Conservation (phyloP, 306 rosid genomes). For the Inga laurina region DNA sequence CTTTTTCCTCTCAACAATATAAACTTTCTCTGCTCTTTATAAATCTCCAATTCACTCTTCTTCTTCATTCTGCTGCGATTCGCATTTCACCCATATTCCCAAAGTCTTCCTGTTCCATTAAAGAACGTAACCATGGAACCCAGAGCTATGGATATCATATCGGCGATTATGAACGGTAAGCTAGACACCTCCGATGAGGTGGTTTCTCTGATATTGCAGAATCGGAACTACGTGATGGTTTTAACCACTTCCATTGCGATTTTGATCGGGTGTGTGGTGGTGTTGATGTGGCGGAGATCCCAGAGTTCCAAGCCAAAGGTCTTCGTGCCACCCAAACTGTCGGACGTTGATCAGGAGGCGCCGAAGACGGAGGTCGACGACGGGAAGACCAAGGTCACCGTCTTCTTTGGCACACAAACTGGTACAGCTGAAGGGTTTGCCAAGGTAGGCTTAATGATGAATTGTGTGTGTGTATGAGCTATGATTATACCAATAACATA, state of each 20-base stretch:
- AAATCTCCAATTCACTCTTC: not conserved
- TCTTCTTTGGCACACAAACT: constrained; percentile 97
- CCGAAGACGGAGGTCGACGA: constrained; percentile 67
- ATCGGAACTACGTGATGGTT: constrained; percentile 63
- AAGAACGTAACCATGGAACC: constrained; percentile 49
- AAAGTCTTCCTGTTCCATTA: not conserved
- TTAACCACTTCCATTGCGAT: constrained; percentile 87
- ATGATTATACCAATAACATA: no score
- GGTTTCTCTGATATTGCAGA: constrained; percentile 60
- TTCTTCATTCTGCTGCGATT: not conserved
- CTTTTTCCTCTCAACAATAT: constrained; percentile 26
- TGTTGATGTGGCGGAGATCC: constrained; percentile 82
- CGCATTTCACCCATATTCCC: not conserved
- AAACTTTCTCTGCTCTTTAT: constrained; percentile 5
- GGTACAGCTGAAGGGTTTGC: constrained; percentile 99
- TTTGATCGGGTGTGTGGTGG: constrained; percentile 78
- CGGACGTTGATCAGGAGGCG: constrained; percentile 26
- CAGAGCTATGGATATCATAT: constrained; percentile 72
- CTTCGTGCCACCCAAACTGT: constrained; percentile 53
- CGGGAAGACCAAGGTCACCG: constrained; percentile 77
- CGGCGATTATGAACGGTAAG: constrained; percentile 76
- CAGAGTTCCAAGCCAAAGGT: constrained; percentile 37
- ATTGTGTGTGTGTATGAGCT: not conserved
- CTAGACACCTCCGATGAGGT: constrained; percentile 62
- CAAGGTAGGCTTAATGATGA: constrained; percentile 46